Evolutionary conservation across 768 basidiomycete species (phyloP), one percentile per base, ranked within the genome.

Genomic region (Terana coerulea): DNA sequence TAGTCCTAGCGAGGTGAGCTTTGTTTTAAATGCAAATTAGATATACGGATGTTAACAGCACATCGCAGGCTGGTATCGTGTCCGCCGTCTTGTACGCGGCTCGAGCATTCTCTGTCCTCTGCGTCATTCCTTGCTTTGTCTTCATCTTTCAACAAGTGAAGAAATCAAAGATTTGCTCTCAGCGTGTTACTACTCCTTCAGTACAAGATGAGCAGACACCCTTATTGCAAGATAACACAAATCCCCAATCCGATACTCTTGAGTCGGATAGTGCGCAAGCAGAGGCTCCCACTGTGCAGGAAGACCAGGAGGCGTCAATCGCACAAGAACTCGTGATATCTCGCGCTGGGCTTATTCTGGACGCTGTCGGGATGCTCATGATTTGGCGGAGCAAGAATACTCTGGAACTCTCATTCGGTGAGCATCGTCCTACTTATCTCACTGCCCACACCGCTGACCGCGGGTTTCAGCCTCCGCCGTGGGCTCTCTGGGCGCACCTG

Each of bases 321-420:
- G 6, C 39, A 2, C 49, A 51, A 26, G 49, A 51, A 29, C 30
- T 51, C n/a, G 14, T 22, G 3, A 24, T 51, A 6, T 17, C 9
- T 19, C 28, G 39, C 11, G 5, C 30, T 2, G 9, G 49, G 28
- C 30, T 51, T 9, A 5, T 41, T 5, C 28, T 51, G 19, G 26
- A 42, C 17, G 39, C 40, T 7, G 17, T 43, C 11, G 49, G 49
- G 3, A 51, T 51, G 49, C 21, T 51, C 28, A 14, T 25, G 28
- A 42, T 34, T 17, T 42, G 26, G 49, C 39, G 28, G 39, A 51
- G 49, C 28, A 5, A 17, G 1, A 43, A 34, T 22, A 17, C 22
- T 6, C 7, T 25, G 22, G 49, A 51, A 11, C 25, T 43, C 21
- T 15, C 30, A 3, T 6, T 21, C 39, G 25, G 49, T n/a, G n/a